Evolutionary conservation across 768 basidiomycete genomes (phyloP), one percentile per base, ranked within the genome.

Genomic region (Porphyrellus cyaneotinctus): DNA sequence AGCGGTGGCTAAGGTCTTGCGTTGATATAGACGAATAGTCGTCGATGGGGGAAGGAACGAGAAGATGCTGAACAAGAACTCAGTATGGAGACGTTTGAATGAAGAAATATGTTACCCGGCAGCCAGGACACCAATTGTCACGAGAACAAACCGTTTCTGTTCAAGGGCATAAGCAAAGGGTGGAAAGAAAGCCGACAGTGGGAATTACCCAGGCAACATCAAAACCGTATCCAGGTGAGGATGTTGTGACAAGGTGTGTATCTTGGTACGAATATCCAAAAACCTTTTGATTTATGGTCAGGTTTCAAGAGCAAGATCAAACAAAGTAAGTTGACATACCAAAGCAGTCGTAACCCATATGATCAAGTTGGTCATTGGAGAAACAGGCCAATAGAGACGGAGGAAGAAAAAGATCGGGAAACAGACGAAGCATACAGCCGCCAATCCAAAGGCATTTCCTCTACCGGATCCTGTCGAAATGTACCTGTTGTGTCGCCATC

Each of bases 211-310:
- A 91, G 17, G 87, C 82, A n/a, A 92, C 81, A 23, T 75, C 64
- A 53, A 78, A 78, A 1, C 88, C 88, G 47, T 70, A 77, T 15
- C 83, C 85, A 39, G 75, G 80, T 28, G 76, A 80, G 24, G 73
- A 76, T 39, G 80, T 70, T n/a, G 72, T 32, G 3, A 61, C 22
- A 31, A 82, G 67, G 57, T 81, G 77, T 0, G 73, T 68, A 65
- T 86, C 81, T 65, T 84, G 78, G 68, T 85, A 88, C 11, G 86
- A 89, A 65, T 84, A 89, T 2, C 87, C 88, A 37, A 88, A 62
- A 0, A 89, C 78, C 87, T 87, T 39, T 45, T 0, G 9, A 22
- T 37, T 18, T 43, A 13, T 17, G 26, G 38, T 48, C 28, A 54
- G 30, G 23, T 14, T 6, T 12, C 7, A 47, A 6, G 38, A 26